phyloP scores from a whole-genome alignment of 805 yeast species.

The Jamesozyma spencerorum region DNA sequence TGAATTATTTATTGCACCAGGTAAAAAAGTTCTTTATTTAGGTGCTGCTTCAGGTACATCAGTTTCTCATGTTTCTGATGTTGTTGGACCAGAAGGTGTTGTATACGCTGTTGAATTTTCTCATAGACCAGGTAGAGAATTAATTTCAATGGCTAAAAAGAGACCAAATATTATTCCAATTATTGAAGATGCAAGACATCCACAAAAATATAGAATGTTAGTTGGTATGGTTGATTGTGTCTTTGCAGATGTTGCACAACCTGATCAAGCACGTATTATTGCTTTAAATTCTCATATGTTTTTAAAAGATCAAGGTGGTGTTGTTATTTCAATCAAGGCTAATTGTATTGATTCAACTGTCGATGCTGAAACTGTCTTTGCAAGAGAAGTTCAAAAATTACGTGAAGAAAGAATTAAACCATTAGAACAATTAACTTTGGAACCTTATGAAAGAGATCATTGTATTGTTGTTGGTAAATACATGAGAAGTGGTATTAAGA shows the following conservation, averaged over 20 bases:
- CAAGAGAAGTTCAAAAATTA: conserved; percentile 97
- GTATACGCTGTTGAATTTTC: conserved; percentile 99
- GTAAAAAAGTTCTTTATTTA: conserved; percentile 90
- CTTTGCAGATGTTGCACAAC: conserved; percentile 99
- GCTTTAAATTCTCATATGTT: conserved; percentile 97
- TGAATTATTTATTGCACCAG: conserved; percentile 94
- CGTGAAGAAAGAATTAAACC: conserved; percentile 99
- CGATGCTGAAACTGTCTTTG: conserved; percentile 98
- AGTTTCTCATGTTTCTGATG: conserved; percentile 95
- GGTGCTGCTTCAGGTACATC: conserved; percentile 99
- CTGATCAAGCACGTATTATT: conserved; percentile 99
- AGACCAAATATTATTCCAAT: conserved; percentile 98
- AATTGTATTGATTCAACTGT: conserved; percentile 99
- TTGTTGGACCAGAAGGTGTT: conserved; percentile 98
- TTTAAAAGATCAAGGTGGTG: conserved; percentile 97
- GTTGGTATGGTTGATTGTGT: conserved; percentile 98
- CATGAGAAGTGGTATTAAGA: conserved; percentile 70
- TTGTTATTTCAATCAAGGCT: conserved; percentile 96
- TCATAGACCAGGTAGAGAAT: conserved; percentile 99
- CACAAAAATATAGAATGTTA: conserved; percentile 98
- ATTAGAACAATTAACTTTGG: conserved; percentile 94
- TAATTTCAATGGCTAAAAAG: conserved; percentile 99
- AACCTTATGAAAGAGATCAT: conserved; percentile 99
- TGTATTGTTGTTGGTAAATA: conserved; percentile 97
- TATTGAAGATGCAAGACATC: conserved; percentile 99